phyloP scores from a whole-genome alignment of 1,284 basidiomycete genomes.

The Singerocomus rubriflavus region DNA sequence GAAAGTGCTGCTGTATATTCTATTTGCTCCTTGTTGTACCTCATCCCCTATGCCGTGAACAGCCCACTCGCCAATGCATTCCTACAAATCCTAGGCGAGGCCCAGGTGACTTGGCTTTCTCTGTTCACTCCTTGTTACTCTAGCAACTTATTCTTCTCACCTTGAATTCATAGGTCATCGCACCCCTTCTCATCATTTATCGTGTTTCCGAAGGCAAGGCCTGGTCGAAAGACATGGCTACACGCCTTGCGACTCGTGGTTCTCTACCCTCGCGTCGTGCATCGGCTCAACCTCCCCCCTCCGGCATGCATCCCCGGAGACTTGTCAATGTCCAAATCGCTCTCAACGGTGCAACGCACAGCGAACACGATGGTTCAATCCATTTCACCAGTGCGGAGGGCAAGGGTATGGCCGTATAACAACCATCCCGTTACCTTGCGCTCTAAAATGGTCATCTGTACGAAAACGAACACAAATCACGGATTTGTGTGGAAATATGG shows the following conservation, averaged over 20 bases:
- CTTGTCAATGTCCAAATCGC: constrained; percentile 16
- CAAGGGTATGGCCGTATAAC: constrained; percentile 7
- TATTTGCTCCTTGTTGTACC: constrained; percentile 29
- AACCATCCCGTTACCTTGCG: neutral
- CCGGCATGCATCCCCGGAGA: neutral
- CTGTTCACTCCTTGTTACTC: neutral
- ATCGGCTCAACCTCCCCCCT: neutral
- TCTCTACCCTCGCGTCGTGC: constrained; percentile 13
- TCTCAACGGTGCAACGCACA: constrained; percentile 6
- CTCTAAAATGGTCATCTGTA: neutral
- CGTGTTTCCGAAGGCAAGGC: constrained; percentile 34
- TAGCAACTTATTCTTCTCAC: neutral
- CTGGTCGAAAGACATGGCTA: constrained; percentile 21
- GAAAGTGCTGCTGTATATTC: constrained; percentile 32
- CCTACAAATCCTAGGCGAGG: constrained; percentile 30
- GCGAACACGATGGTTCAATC: constrained; percentile 1
- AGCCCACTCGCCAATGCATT: constrained; percentile 30
- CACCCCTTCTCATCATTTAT: constrained; percentile 34
- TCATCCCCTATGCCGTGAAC: constrained; percentile 22
- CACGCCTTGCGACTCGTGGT: constrained; percentile 1
- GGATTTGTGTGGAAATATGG: neutral
- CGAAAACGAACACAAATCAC: neutral
- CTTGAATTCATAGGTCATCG: constrained; percentile 22
- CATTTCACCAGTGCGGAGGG: constrained; percentile 7
- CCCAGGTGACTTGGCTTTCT: constrained; percentile 20